Evolutionary conservation across 164 flowering plant species (phyloP).

Genomic region (Sedum album): DNA sequence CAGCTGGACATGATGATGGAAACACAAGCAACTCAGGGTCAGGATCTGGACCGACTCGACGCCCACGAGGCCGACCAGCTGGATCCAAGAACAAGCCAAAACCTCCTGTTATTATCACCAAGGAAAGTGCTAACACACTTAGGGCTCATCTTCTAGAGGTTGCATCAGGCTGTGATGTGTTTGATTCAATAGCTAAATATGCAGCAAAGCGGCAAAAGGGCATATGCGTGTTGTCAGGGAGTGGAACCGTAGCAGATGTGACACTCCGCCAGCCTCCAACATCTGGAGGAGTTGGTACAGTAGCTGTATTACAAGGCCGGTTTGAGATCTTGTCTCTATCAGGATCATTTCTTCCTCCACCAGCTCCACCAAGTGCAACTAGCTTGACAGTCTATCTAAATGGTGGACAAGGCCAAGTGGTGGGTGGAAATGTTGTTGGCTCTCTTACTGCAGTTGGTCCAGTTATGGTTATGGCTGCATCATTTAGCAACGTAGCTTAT

Average conservation of each 20-base stretch:
- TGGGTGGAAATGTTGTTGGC: not conserved
- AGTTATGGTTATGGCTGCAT: not conserved
- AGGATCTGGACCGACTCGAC: not conserved
- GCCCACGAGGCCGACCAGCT: too few species aligned
- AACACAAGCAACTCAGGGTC: not conserved
- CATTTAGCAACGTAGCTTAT: not conserved
- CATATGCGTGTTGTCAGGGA: too few species aligned
- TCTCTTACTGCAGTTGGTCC: not conserved
- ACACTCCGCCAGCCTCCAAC: slow-evolving; percentile 1
- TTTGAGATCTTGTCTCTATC: not conserved
- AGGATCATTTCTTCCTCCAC: not conserved
- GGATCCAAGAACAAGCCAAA: too few species aligned
- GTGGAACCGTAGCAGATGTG: not conserved
- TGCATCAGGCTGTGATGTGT: not conserved
- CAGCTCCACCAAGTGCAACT: not conserved
- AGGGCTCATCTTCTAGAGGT: too few species aligned
- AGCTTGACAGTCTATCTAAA: not conserved
- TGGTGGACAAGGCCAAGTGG: not conserved
- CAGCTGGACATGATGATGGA: not conserved
- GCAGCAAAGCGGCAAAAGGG: too few species aligned
- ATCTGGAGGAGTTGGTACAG: not conserved
- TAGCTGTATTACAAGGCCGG: too few species aligned
- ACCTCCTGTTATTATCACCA: not conserved
- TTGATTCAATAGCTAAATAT: not conserved
- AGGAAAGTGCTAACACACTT: not conserved